Percentiles rank a stretch among this genome's conserved stretches.
Evolutionary conservation across 202 grass and related monocot genomes (phyloP).

Genomic region (Saccharum hybrid): DNA sequence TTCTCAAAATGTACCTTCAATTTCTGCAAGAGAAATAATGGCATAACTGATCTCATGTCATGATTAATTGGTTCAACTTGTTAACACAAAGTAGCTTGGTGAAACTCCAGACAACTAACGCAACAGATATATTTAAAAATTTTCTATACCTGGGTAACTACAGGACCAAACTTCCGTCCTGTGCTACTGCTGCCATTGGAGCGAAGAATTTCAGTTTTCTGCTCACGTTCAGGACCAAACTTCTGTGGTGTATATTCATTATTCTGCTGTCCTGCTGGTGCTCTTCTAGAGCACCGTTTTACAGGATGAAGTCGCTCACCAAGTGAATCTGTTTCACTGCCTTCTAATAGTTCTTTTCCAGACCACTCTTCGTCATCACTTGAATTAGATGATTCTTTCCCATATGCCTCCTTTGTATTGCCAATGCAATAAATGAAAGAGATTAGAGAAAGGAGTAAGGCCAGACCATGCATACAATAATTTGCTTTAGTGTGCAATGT

Average conservation of each 20-base stretch:
- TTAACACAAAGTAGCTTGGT: background rate
- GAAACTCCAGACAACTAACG: background rate
- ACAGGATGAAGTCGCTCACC: constrained; percentile 33
- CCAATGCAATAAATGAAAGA: constrained; percentile 29
- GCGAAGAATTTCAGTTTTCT: constrained; percentile 35
- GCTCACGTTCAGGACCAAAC: constrained; percentile 38
- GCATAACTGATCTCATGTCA: constrained; percentile 7
- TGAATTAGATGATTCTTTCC: constrained; percentile 64
- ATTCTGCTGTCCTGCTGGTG: constrained; percentile 37
- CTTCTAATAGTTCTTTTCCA: constrained; percentile 60
- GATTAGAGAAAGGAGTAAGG: constrained; percentile 33
- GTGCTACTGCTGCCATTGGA: constrained; percentile 48
- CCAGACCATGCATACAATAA: background rate
- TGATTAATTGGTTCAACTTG: constrained; percentile 23
- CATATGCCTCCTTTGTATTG: constrained; percentile 73
- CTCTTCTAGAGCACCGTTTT: constrained; percentile 40
- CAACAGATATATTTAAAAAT: constrained; percentile 4
- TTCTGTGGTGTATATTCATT: constrained; percentile 43
- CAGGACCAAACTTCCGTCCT: constrained; percentile 45
- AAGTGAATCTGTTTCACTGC: constrained; percentile 53
- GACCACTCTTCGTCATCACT: constrained; percentile 86
- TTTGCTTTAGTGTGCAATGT: constrained; percentile 23
- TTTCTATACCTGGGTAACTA: constrained; percentile 57
- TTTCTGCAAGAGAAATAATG: constrained; percentile 63
- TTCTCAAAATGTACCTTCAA: constrained; percentile 61